phyloP scores from a whole-genome alignment of 1,284 basidiomycete species.

The Omphalotus olearius region DNA sequence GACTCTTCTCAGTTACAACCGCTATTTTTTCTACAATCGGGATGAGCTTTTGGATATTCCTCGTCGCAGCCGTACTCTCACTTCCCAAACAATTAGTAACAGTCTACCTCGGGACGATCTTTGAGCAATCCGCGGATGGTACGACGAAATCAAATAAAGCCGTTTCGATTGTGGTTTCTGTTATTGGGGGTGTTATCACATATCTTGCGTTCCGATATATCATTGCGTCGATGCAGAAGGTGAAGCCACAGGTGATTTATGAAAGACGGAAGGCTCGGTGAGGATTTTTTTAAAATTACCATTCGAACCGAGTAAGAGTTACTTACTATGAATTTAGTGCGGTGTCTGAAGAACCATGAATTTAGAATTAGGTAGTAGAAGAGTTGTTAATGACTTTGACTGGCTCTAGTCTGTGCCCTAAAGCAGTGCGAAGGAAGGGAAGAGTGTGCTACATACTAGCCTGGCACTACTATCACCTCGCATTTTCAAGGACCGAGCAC shows the following conservation, averaged over 20 bases:
- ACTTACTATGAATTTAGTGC: too few relatives aligned
- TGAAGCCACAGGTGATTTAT: slow-evolving; percentile 5
- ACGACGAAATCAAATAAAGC: slow-evolving; percentile 11
- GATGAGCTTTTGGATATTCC: slow-evolving; percentile 56
- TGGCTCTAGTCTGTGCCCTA: too few relatives aligned
- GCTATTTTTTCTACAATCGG: slow-evolving; percentile 65
- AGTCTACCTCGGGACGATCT: slow-evolving; percentile 45
- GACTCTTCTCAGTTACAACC: slow-evolving; percentile 38
- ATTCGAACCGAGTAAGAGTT: too few relatives aligned
- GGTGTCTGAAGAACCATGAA: too few relatives aligned
- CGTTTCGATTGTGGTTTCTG: not conserved
- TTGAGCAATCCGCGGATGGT: slow-evolving; percentile 28
- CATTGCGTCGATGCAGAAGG: not conserved
- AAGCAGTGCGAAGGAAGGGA: too few relatives aligned
- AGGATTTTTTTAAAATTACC: too few relatives aligned
- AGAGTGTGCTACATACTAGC: too few relatives aligned
- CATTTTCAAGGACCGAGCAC: too few relatives aligned
- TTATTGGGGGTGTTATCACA: not conserved
- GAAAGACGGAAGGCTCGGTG: slow-evolving; percentile 8
- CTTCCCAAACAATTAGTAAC: slow-evolving; percentile 60
- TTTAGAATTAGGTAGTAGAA: too few relatives aligned
- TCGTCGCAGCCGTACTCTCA: slow-evolving; percentile 53
- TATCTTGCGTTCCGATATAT: not conserved
- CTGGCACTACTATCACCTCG: too few relatives aligned
- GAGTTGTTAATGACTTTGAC: too few relatives aligned